Evolutionary conservation across 148 eudicot genomes (phyloP), one percentile per base, ranked within the genome.

Genomic region (Dianthus caryophyllus): DNA sequence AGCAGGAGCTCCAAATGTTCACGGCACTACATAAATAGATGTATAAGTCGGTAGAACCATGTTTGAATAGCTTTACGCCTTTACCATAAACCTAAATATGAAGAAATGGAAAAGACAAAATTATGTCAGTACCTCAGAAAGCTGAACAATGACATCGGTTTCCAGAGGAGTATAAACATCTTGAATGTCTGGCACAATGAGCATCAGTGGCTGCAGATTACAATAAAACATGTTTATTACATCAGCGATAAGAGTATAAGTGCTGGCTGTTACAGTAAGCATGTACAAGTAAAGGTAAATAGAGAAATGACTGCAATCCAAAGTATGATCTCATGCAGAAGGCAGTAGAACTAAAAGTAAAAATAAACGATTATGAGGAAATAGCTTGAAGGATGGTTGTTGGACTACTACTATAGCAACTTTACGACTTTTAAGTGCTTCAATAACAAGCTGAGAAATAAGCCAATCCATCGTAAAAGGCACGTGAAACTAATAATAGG

Each of bases 81-180:
- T 16, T 47, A 25, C 39, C 27, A 33, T 15, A 5, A 30, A 38
- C 17, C 18, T 13, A 50, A 48, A 47, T 51, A 20, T 10, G 62
- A 65, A 38, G 63, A 48, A 9, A 38, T 16, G 14, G 6, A 30
- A 50, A 29, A 17, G 24, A 26, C 44, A 39, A 44, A 38, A 31
- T 10, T 53, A 38, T 60, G 56, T 38, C 58, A 65, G 60, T 66
- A 93, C 98, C 98, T 89, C 98, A 62, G 91, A 83, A 73, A 93
- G 85, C 64, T 77, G 98, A 67, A 93, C 98, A 46, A 93, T 80
- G 54, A 89, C 81, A 84, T 93, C 98, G 38, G 84, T 83, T 77
- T 89, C 84, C 41, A 93, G 88, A 70, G 98, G 98, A 79, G 98
- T 93, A 74, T 89, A 93, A 67, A 93, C 98, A 69, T 89, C 98